Percentiles rank a stretch among this genome's conserved stretches.
Conservation (phyloP, 2,329 filamentous ascomycete species). For the Talaromyces sp. region DNA sequence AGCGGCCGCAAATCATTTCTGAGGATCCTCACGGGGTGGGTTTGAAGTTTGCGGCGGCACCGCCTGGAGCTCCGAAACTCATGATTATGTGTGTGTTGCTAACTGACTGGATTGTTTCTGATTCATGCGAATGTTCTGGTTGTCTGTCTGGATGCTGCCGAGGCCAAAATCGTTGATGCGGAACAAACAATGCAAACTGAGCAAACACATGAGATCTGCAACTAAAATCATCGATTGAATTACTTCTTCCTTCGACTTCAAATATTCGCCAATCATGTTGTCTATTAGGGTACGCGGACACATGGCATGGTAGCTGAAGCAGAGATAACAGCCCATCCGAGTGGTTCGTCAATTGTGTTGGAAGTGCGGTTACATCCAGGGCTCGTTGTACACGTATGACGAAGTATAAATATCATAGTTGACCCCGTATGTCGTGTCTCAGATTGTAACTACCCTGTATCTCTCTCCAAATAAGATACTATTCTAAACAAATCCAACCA, state of each 20-base stretch:
- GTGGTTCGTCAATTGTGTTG: neutral
- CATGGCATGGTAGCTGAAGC: neutral
- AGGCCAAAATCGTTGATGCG: neutral
- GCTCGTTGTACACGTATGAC: neutral
- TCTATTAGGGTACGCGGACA: neutral
- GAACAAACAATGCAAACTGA: conserved; percentile 4
- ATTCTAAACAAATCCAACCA: neutral
- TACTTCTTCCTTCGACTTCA: neutral
- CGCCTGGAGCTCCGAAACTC: conserved; percentile 67
- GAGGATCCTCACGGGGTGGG: conserved; percentile 59
- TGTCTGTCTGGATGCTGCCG: neutral
- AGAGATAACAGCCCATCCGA: no score
- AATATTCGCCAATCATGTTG: neutral
- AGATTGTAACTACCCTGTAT: neutral
- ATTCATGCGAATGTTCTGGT: neutral
- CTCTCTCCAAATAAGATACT: neutral
- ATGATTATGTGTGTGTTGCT: conserved; percentile 18
- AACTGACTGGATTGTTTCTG: neutral
- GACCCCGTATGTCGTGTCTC: neutral
- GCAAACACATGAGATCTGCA: neutral
- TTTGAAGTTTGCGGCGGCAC: conserved; percentile 58
- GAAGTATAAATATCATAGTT: neutral
- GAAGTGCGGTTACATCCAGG: no score
- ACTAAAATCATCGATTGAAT: neutral
- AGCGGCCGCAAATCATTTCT: neutral